Evolutionary conservation across 2,329 filamentous ascomycete species (phyloP).

Genomic region (Aplosporella prunicola): DNA sequence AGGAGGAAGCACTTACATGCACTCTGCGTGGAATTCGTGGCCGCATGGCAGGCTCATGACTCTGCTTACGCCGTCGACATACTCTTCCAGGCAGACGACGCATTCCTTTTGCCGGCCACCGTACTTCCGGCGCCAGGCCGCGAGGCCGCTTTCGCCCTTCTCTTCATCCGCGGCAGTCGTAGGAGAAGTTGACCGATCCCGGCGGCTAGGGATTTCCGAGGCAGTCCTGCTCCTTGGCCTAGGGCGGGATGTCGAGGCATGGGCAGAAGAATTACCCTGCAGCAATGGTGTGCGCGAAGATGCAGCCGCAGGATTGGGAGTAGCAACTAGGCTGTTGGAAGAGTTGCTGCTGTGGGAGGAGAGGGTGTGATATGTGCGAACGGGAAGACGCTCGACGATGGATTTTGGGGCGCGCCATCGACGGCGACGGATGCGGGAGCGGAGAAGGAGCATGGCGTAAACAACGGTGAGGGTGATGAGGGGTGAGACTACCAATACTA

Average conservation of each 20-base stretch:
- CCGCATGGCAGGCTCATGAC: conserved; percentile 97
- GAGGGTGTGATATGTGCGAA: conserved; percentile 89
- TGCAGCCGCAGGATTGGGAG: conserved; percentile 52
- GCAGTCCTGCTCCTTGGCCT: conserved; percentile 58
- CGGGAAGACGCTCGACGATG: conserved; percentile 85
- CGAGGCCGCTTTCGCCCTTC: conserved; percentile 42
- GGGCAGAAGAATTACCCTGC: conserved; percentile 33
- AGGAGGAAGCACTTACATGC: conserved; percentile 66
- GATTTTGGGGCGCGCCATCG: conserved; percentile 97
- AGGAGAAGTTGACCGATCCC: conserved; percentile 23
- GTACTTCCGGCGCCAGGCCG: conserved; percentile 49
- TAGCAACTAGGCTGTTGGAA: conserved; percentile 49
- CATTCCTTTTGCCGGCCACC: conserved; percentile 69
- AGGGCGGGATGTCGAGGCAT: conserved; percentile 31
- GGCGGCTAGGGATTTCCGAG: conserved; percentile 43
- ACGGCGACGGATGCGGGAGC: conserved; percentile 77
- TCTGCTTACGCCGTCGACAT: conserved; percentile 82
- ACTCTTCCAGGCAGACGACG: conserved; percentile 94
- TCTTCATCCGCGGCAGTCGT: too few relatives aligned
- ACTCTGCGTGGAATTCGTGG: conserved; percentile 94
- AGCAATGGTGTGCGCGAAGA: conserved; percentile 75
- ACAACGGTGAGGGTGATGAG: conserved; percentile 87
- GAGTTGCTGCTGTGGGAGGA: conserved; percentile 49
- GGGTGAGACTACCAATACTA: conserved; percentile 94
- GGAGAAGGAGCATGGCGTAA: conserved; percentile 76